Percentiles rank a stretch among this genome's conserved stretches.
Evolutionary conservation across 192 early-diverging fungal species (phyloP).

Genomic region (Backusella liffmaniae): DNA sequence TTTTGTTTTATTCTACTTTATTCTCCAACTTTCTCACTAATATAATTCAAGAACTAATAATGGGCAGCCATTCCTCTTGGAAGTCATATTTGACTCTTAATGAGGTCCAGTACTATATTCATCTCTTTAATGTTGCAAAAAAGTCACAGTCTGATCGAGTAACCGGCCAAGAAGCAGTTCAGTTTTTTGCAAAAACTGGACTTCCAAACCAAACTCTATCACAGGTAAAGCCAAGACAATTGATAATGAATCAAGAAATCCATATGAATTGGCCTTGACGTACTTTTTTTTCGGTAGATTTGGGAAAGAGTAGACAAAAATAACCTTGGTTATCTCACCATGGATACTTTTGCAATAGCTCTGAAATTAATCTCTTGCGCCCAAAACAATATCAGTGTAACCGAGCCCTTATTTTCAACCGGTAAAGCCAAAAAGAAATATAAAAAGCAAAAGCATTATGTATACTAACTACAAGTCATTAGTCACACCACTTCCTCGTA

Average conservation of each 20-base stretch:
- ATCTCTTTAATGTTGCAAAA: conserved; percentile 59
- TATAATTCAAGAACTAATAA: background rate
- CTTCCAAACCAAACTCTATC: conserved; percentile 55
- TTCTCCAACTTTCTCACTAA: background rate
- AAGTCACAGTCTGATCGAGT: conserved; percentile 55
- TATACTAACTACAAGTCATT: background rate
- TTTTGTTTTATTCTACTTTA: background rate
- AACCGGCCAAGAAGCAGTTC: conserved; percentile 62
- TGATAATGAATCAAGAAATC: background rate
- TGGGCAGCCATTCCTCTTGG: conserved; percentile 9
- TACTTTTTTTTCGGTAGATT: conserved; percentile 46
- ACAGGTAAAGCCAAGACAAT: conserved; percentile 35
- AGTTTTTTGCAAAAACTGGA: conserved; percentile 67
- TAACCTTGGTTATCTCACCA: conserved; percentile 71
- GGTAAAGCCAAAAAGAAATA: conserved; percentile 16
- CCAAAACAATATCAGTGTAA: conserved; percentile 65
- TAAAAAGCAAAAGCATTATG: background rate
- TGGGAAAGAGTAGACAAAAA: conserved; percentile 86
- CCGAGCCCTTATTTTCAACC: conserved; percentile 36
- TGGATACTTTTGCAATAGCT: conserved; percentile 72
- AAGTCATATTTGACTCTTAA: conserved; percentile 43
- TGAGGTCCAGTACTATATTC: conserved; percentile 56
- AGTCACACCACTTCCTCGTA: conserved; percentile 20
- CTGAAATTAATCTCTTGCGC: conserved; percentile 88
- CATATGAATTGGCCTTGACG: background rate